Evolutionary conservation across 345 rosid genomes (phyloP).

Genomic region (Boechera retrofracta): DNA sequence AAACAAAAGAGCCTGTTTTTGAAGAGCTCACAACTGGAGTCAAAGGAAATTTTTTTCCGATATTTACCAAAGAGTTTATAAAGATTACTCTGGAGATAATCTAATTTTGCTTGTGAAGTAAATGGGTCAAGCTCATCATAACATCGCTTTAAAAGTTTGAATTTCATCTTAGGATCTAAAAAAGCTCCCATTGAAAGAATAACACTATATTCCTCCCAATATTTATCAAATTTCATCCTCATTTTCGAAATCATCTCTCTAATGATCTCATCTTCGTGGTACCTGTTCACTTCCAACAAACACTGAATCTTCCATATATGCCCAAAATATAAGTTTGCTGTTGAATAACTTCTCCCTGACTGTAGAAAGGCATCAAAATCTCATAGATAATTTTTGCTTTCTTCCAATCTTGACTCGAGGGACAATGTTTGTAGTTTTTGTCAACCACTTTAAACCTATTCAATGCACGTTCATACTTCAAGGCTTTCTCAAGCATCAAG

Average conservation of each 20-base stretch:
- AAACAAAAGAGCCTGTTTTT: too few relatives aligned
- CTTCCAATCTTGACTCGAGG: too few relatives aligned
- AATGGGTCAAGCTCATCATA: not conserved
- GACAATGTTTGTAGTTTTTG: too few relatives aligned
- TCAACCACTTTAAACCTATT: too few relatives aligned
- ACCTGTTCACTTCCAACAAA: not conserved
- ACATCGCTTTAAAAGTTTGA: not conserved
- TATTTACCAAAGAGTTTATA: not conserved
- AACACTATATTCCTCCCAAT: not conserved
- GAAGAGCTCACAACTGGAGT: too few relatives aligned
- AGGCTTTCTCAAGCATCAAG: too few relatives aligned
- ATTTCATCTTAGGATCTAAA: not conserved
- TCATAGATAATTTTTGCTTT: too few relatives aligned
- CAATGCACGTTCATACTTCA: too few relatives aligned
- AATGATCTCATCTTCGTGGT: not conserved
- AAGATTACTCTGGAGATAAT: not conserved
- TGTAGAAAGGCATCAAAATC: too few relatives aligned
- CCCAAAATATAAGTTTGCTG: not conserved
- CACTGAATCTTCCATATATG: too few relatives aligned
- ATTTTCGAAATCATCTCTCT: not conserved
- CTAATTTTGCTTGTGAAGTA: not conserved
- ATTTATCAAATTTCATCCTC: not conserved
- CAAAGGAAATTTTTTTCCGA: too few relatives aligned
- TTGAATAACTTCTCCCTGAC: not conserved
- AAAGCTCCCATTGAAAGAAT: conserved; percentile 8